phyloP scores from a whole-genome alignment of 768 basidiomycete species.

The Mycena venus region DNA sequence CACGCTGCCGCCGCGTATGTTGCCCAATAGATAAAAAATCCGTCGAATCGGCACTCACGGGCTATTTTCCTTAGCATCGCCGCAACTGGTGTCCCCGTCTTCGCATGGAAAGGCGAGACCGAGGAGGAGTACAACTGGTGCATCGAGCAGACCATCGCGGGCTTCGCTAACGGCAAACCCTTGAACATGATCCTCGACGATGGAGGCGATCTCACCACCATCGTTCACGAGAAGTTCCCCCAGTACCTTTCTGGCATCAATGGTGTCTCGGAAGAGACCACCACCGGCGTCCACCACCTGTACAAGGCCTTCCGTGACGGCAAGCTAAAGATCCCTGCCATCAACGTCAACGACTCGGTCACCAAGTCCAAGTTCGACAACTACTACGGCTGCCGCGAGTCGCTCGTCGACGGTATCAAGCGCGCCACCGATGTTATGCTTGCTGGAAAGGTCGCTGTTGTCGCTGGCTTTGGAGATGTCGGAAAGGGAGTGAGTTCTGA shows the following conservation, averaged over 20 bases:
- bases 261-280: conserved; percentile 99
- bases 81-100: conserved; percentile 98
- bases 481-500: conserved; percentile 91
- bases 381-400: conserved; percentile 99
- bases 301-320: conserved; percentile 99
- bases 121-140: conserved; percentile 99
- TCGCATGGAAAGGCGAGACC: conserved; percentile 99
- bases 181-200: conserved; percentile 99
- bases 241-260: conserved; percentile 87
- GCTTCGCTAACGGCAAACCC: conserved; percentile 86
- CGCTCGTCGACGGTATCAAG: conserved; percentile 99
- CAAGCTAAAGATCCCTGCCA: conserved; percentile 95
- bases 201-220: conserved; percentile 94
- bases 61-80: conserved; percentile 74
- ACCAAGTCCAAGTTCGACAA: conserved; percentile 99
- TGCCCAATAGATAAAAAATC: neutral
- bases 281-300: conserved; percentile 98
- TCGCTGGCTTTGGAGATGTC: conserved; percentile 99
- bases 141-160: conserved; percentile 93
- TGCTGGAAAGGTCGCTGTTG: conserved; percentile 98
- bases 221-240: conserved; percentile 97
- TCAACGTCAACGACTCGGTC: conserved; percentile 99
- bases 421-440: conserved; percentile 99
- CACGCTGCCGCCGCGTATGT: conserved; percentile 97
- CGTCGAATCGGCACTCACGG: neutral